Evolutionary conservation across 257 asterid genomes (phyloP), one percentile per base, ranked within the genome.

Genomic region (Ehretia macrophylla): DNA sequence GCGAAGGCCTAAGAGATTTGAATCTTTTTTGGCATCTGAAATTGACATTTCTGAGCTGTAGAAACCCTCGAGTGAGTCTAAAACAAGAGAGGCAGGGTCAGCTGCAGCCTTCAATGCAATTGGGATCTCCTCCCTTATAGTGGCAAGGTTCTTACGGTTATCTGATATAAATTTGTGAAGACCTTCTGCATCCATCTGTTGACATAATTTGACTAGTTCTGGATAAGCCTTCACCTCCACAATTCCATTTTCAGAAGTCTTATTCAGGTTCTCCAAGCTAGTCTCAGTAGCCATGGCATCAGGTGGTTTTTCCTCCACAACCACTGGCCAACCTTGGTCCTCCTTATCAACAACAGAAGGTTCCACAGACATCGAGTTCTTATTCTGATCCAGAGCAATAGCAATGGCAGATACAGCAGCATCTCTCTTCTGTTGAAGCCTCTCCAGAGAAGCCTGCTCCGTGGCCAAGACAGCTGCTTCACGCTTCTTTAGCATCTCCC

Each of bases 361-460:
- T 55, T 68, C 75, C 53, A 55, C 69, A 50, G 84, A 65, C 57
- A 69, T 76, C 44, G 84, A 68, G 61, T 72, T 80, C 63, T 66
- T 77, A 14, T 69, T 73, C 71, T 70, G 78, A 70, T 68, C 82
- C 81, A 80, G 74, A 56, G 87, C 94, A 71, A 64, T 68, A 49
- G 82, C 68, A 67, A 93, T 86, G 60, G 95, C 96, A 42, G 85
- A 85, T 32, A 89, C 83, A 35, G 97, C 99, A 67, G 92, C 87
- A 71, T 93, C 97, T 68, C 99, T 87, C 75, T 93, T 93, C 84
- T 77, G 90, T 77, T 93, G 99, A 37, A 93, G 97, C 78, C 77
- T 86, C 66, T 77, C 85, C 49, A 93, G 85, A 4, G 97, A 89
- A 58, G 80, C 75, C 65, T 83, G 91, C 86, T 93, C 99, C 79